Evolutionary conservation across 192 early-diverging fungal species (phyloP).

Genomic region (Coemansia sp.): DNA sequence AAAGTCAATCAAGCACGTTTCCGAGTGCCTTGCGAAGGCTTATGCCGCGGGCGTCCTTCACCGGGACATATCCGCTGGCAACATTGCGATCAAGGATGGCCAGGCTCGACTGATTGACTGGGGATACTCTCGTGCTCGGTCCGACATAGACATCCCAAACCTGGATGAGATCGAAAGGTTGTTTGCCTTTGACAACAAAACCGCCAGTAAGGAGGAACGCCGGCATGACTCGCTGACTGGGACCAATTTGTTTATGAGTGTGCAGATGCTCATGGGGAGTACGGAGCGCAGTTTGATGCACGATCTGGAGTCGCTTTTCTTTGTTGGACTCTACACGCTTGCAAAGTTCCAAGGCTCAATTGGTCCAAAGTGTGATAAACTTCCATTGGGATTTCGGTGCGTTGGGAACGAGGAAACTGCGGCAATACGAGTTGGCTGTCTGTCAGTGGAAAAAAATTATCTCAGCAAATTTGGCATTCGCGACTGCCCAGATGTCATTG

Average conservation of each 20-base stretch:
- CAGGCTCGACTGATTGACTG: constrained; percentile 14
- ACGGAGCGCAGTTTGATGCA: constrained; percentile 1
- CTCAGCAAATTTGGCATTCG: neutral
- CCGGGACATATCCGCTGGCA: constrained; percentile 24
- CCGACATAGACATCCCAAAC: neutral
- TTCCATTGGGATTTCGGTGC: neutral
- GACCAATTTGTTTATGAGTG: constrained; percentile 6
- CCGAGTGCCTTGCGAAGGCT: constrained; percentile 10
- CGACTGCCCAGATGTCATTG: neutral
- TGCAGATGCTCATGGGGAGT: constrained; percentile 4
- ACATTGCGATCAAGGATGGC: constrained; percentile 13
- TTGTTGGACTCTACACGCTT: neutral
- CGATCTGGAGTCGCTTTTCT: constrained; percentile 23
- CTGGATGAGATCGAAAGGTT: neutral
- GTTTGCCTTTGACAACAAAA: neutral
- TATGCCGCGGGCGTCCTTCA: constrained; percentile 15
- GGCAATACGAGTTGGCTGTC: neutral
- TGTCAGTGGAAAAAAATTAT: no score
- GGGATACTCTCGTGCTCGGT: constrained; percentile 2
- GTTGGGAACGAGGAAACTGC: neutral
- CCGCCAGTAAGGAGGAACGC: neutral
- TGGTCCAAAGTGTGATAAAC: neutral
- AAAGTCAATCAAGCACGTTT: neutral
- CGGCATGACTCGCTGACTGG: neutral
- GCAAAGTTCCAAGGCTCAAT: neutral